Evolutionary conservation across 1,139 yeast species (phyloP), one percentile per base, ranked within the genome.

Genomic region (Protomyces gravidus): DNA sequence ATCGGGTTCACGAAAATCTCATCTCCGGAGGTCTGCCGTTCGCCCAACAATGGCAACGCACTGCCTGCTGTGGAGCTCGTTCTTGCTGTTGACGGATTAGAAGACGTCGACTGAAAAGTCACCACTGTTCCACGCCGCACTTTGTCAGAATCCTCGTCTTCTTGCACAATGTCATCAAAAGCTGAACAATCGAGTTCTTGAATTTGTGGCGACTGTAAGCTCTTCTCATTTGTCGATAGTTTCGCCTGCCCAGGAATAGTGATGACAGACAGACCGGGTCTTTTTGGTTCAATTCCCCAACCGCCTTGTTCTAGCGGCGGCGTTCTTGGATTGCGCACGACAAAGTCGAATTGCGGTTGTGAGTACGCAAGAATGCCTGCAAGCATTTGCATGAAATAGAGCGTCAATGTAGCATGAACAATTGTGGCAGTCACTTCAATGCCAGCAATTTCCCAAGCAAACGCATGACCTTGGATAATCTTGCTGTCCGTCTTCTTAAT

Each of bases 281-380:
- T 15, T 17, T n/a, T 15, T 15, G 23, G 23, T 17, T 5, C 21
- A 11, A 15, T 13, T n/a, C 21, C 17, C 42, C 42, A 17, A 6
- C 17, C 21, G 42, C 42, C 23, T 36, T 36, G 42, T 13, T 6
- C 17, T 5, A n/a, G 21, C 3, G 42, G 17, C 19, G 21, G 21
- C 4, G 21, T 36, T 17, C 17, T 15, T 36, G n/a, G n/a, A 23
- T 36, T 36, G 42, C 42, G 42, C 21, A 52, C 26, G 42, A 52
- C 50, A 32, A 52, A 52, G 30, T 52, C 57, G 45, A 52, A 52
- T 23, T 45, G 57, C 7, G 57, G 57, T 45, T 52, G 50, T 7
- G 50, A 27, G 21, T 30, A 15, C 5, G 50, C 7, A 21, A 52
- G 25, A n/a, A 45, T 33, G 2, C 27, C n/a, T 7, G 50, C 57